These are phyloP conservation scores for Xylaria sp. DNA, from an alignment of 2,329 filamentous ascomycete species.

Conservation along the genomic window DNA sequence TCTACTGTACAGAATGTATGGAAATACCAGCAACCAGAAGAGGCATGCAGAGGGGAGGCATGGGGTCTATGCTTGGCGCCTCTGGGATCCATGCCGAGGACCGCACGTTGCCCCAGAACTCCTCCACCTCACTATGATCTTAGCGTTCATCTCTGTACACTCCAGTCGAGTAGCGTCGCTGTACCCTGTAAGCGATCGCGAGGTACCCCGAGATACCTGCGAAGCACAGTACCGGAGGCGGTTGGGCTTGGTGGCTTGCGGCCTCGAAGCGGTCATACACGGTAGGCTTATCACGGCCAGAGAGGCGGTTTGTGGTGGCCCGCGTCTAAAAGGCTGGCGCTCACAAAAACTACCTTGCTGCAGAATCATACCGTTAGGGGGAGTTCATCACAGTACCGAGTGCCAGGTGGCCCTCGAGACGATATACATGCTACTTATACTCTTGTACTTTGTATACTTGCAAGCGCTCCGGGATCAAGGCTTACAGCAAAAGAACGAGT, in stretches of 20 bases:
- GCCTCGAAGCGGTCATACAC: slow-evolving; percentile 5
- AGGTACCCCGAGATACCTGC: slow-evolving; percentile 37
- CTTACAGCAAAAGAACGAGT: background rate
- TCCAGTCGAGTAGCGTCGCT: slow-evolving; percentile 23
- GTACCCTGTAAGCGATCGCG: slow-evolving; percentile 32
- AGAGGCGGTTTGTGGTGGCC: too few relatives aligned
- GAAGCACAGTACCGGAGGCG: slow-evolving; percentile 10
- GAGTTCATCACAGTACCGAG: background rate
- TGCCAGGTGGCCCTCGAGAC: background rate
- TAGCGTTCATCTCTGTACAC: slow-evolving; percentile 30
- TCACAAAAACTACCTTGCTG: background rate
- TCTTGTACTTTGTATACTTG: background rate
- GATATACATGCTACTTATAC: too few relatives aligned
- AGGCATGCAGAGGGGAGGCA: slow-evolving; percentile 34
- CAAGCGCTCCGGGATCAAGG: background rate
- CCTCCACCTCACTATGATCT: slow-evolving; percentile 36
- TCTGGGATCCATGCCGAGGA: slow-evolving; percentile 36
- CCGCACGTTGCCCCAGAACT: slow-evolving; percentile 33
- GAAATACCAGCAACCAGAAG: slow-evolving; percentile 23
- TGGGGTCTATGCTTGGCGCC: slow-evolving; percentile 39
- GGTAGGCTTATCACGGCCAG: background rate
- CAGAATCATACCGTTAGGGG: background rate
- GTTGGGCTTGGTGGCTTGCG: slow-evolving; percentile 21
- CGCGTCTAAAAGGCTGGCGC: background rate
- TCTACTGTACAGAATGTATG: too few relatives aligned